Evolutionary conservation across 805 yeast genomes (phyloP).

Genomic region (Trichomonascus vanleenenianus): DNA sequence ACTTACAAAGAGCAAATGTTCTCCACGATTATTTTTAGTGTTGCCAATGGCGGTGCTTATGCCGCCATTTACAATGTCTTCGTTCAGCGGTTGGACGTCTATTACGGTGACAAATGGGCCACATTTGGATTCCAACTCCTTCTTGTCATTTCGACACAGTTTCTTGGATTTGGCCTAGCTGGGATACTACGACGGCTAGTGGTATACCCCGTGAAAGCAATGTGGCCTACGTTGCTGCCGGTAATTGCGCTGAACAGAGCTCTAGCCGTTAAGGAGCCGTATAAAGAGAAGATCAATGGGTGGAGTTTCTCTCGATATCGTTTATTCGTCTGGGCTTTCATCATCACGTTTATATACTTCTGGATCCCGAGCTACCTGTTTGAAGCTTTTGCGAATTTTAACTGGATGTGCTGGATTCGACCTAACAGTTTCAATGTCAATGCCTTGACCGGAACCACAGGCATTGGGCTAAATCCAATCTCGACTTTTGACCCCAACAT

Average conservation of each 20-base stretch:
- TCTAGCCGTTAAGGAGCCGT: conserved; percentile 25
- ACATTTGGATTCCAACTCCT: conserved; percentile 42
- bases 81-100: conserved; percentile 13
- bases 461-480: conserved; percentile 36
- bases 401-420: conserved; percentile 56
- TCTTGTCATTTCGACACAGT: conserved; percentile 48
- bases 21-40: conserved; percentile 32
- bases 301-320: conserved; percentile 49
- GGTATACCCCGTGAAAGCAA: conserved; percentile 42
- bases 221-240: conserved; percentile 50
- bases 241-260: conserved; percentile 43
- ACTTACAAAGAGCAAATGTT: conserved; percentile 56
- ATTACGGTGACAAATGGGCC: conserved; percentile 12
- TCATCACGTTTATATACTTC: conserved; percentile 39
- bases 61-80: conserved; percentile 11
- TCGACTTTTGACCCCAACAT: conserved; percentile 36
- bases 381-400: conserved; percentile 47
- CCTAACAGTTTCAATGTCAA: conserved; percentile 45
- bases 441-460: conserved; percentile 36
- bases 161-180: conserved; percentile 61
- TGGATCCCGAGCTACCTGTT: conserved; percentile 59
- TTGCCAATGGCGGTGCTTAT: conserved; percentile 4
- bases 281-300: conserved; percentile 21
- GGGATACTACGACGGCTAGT: conserved; percentile 53
- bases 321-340: conserved; percentile 35